Evolutionary conservation across 306 rosid genomes (phyloP).

Genomic region (Begonia loranthoides): DNA sequence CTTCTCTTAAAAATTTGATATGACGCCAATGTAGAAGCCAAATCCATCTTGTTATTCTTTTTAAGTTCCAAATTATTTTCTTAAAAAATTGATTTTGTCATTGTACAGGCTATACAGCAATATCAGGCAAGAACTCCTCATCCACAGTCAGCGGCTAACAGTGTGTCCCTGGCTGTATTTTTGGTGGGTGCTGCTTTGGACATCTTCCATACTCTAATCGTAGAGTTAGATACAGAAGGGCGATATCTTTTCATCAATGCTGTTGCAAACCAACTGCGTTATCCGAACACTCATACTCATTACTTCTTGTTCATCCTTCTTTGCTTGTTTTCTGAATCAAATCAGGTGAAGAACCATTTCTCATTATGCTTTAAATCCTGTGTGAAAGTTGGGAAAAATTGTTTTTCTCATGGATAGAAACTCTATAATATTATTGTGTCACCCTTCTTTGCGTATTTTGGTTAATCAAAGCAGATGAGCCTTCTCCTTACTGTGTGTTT

Average conservation of each 20-base stretch:
- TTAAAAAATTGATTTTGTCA: no score
- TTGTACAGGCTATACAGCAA: constrained; percentile 83
- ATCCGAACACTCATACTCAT: constrained; percentile 94
- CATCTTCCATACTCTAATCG: constrained; percentile 59
- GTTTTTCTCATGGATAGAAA: no score
- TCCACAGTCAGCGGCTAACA: constrained; percentile 43
- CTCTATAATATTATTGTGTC: no score
- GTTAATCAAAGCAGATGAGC: no score
- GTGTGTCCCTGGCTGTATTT: constrained; percentile 52
- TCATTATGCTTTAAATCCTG: background rate
- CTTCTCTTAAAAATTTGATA: no score
- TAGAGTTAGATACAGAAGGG: constrained; percentile 87
- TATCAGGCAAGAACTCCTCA: constrained; percentile 65
- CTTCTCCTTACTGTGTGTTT: no score
- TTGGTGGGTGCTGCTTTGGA: constrained; percentile 93
- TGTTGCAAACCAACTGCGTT: constrained; percentile 91
- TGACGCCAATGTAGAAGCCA: no score
- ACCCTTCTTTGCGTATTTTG: no score
- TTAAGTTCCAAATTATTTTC: no score
- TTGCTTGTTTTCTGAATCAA: constrained; percentile 79
- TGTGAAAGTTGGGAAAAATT: no score
- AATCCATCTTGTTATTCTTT: no score
- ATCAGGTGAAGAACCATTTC: constrained; percentile 38
- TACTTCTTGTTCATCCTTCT: constrained; percentile 93
- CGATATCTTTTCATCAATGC: constrained; percentile 97